Base-by-base conservation (phyloP, 495 filamentous ascomycete species). In the Immersiella caudata region DNA sequence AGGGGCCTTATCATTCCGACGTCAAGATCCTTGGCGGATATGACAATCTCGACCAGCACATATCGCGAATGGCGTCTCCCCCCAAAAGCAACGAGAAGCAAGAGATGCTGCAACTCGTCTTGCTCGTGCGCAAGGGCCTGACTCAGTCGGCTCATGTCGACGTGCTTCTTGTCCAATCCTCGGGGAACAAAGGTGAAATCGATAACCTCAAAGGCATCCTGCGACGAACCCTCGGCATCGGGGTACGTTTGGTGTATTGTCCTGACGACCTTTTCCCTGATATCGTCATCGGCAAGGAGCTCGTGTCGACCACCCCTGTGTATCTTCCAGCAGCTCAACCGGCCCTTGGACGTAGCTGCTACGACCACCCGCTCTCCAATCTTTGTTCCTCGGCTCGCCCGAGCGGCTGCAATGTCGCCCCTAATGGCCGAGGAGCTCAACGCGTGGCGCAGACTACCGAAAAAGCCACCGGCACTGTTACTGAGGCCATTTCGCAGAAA, bases 361-460 rank as follows among this genome's bases (percentile, higher is more conserved):
- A 96, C 83, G 25, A 96, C 84, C 70, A 94, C 90, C 72, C 94
- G 88, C 77, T 98, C 93, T 5, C 94, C 94, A 72, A 92, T 85
- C 62, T 88, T 87, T 24, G 82, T 81, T 21, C 90, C 88, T 46
- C 79, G 81, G 29, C 90, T 89, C 1, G 91, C 86, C 62, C 86
- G 86, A 49, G 94, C 87, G 27, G 93, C 91, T 55, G 87, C 90
- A 63, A 97, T 86, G 62, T 96, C 89, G 72, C 88, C 91, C 59
- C 88, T 88, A 72, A 85, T 86, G 3, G 84, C 80, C 9, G 88
- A 82, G 11, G 88, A 86, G 20, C 86, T 85, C 7, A 97, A 76
- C 29, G 85, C 91, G 64, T 87, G 89, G 68, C 89, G 88, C 27
- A 97, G 78, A 60, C 91, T 91, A 46, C 90, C 90, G 62, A 98